Percentiles rank a stretch among this genome's conserved stretches.
Conservation (phyloP, 225 moss, liverwort and hornwort species). For the Pseudisothecium myosuroides region DNA sequence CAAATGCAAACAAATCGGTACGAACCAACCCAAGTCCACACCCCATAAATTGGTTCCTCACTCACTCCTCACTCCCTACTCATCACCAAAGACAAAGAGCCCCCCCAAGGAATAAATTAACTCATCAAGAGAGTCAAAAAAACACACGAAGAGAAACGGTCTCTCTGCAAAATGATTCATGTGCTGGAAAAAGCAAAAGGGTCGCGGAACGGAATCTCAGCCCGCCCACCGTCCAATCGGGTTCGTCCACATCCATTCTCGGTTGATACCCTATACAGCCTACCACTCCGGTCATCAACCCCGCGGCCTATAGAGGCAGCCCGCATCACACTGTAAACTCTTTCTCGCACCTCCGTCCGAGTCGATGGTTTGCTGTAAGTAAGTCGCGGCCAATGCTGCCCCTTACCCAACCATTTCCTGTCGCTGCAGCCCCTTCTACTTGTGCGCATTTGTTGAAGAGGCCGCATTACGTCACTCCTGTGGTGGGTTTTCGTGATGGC, state of each 20-base stretch:
- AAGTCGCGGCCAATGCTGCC: neutral
- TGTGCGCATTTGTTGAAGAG: neutral
- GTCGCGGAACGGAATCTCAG: neutral
- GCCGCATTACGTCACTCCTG: neutral
- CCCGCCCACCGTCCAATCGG: neutral
- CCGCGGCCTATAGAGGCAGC: neutral
- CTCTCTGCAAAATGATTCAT: neutral
- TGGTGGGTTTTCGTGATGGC: neutral
- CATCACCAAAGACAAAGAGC: neutral
- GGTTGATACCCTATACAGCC: neutral
- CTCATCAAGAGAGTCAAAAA: neutral
- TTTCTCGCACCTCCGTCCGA: neutral
- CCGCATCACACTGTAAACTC: neutral
- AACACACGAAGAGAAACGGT: neutral
- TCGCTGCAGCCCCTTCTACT: neutral
- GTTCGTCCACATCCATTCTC: neutral
- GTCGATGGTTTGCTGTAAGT: too few species aligned
- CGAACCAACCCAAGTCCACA: neutral
- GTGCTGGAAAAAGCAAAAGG: neutral
- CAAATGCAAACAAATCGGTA: neutral
- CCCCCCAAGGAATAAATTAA: neutral
- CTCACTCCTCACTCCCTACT: neutral
- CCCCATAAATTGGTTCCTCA: neutral
- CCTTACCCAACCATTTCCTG: neutral
- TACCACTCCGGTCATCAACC: neutral